These are phyloP conservation scores for Solanum tacnaense DNA, from an alignment of 257 asterid genomes.

Conservation along the genomic window DNA sequence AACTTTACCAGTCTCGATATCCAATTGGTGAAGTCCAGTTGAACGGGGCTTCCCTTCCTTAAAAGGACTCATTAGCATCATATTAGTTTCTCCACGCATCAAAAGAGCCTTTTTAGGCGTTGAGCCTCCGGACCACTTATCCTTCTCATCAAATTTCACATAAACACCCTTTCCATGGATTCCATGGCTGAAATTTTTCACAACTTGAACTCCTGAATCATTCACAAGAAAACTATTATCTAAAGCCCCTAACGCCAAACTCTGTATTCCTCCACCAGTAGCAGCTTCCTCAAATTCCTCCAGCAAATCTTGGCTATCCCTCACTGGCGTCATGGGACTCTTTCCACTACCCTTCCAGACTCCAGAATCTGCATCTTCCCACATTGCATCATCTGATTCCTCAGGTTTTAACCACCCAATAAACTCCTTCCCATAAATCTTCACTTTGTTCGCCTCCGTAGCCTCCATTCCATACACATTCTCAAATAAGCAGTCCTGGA, in stretches of 20 bases:
- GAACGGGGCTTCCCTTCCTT: constrained; percentile 68
- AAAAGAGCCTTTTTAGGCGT: constrained; percentile 75
- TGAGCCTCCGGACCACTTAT: constrained; percentile 22
- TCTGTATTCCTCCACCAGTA: constrained; percentile 81
- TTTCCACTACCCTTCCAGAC: constrained; percentile 56
- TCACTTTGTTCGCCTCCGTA: constrained; percentile 69
- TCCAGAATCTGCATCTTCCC: constrained; percentile 94
- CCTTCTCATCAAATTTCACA: constrained; percentile 55
- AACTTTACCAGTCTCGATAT: constrained; percentile 90
- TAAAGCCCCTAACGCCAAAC: constrained; percentile 91
- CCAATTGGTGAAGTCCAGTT: constrained; percentile 79
- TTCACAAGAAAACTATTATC: constrained; percentile 90
- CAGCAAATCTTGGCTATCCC: constrained; percentile 68
- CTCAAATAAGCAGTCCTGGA: constrained; percentile 81
- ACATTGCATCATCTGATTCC: constrained; percentile 79
- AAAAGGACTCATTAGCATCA: constrained; percentile 89
- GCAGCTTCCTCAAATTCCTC: constrained; percentile 91
- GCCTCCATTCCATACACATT: constrained; percentile 74
- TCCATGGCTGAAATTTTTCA: constrained; percentile 93
- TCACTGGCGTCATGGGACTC: constrained; percentile 25
- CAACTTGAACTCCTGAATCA: constrained; percentile 91
- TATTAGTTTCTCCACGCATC: constrained; percentile 97
- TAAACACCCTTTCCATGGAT: constrained; percentile 95
- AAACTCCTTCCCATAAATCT: constrained; percentile 82
- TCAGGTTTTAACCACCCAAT: constrained; percentile 87